Percentiles rank a stretch among this genome's conserved stretches.
phyloP scores from a whole-genome alignment of 805 yeast genomes.

The Candida takata region DNA sequence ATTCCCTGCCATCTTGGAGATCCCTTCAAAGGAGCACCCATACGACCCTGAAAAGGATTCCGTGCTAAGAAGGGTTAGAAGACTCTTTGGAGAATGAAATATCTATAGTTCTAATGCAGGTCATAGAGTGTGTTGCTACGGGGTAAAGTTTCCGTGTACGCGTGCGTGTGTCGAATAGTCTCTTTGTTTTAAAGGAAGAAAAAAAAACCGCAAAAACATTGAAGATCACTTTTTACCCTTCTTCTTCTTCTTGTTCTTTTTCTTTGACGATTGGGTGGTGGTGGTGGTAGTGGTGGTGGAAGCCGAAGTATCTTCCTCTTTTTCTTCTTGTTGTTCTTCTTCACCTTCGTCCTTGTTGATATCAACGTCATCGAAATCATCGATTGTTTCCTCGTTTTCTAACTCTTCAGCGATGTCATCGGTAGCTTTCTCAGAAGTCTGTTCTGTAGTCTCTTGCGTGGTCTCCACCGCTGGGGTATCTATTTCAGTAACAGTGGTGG shows the following conservation, averaged over 20 bases:
- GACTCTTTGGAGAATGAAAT: slow-evolving; percentile 81
- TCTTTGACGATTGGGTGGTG: slow-evolving; percentile 10
- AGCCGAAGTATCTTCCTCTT: no score
- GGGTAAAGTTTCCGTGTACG: no score
- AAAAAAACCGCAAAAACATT: no score
- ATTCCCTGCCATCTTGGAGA: slow-evolving; percentile 93
- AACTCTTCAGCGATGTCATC: neutral
- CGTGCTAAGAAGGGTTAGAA: slow-evolving; percentile 86
- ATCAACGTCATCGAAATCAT: slow-evolving; percentile 11
- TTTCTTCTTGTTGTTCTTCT: no score
- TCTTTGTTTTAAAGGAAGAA: no score
- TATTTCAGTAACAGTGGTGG: slow-evolving; percentile 3
- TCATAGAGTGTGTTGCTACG: slow-evolving; percentile 12
- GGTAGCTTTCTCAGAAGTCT: slow-evolving; percentile 2
- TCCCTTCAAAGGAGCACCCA: slow-evolving; percentile 97
- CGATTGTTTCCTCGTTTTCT: slow-evolving; percentile 1
- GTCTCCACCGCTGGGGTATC: no score
- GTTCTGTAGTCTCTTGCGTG: slow-evolving; percentile 1
- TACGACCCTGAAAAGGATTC: slow-evolving; percentile 97
- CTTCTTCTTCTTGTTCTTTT: slow-evolving; percentile 31
- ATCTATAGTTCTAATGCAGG: slow-evolving; percentile 12
- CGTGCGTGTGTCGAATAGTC: no score
- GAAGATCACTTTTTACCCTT: slow-evolving; percentile 28
- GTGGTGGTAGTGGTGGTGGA: slow-evolving; percentile 1
- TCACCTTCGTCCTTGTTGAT: slow-evolving; percentile 6